These are phyloP conservation scores for Scytalidium sp. DNA, from an alignment of 2,329 filamentous ascomycete species.

Conservation along the genomic window DNA sequence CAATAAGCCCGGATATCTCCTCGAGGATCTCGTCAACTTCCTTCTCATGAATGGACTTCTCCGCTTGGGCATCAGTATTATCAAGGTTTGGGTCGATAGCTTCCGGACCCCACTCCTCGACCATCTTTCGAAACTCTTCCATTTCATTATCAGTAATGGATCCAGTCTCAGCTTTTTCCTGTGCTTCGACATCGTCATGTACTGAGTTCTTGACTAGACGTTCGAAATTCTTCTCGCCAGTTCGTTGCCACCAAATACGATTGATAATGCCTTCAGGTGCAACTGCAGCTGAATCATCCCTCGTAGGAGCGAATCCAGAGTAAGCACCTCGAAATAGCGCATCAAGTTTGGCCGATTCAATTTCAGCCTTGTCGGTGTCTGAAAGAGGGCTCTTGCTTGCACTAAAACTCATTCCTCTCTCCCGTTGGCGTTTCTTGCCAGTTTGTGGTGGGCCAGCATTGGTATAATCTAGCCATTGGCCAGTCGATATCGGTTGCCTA, in stretches of 20 bases:
- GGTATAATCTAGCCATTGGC: conserved; percentile 69
- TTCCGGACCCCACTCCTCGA: conserved; percentile 57
- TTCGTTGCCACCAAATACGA: conserved; percentile 73
- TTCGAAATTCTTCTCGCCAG: conserved; percentile 63
- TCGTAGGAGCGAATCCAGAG: conserved; percentile 74
- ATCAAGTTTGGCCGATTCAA: conserved; percentile 67
- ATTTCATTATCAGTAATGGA: conserved; percentile 29
- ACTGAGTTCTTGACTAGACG: conserved; percentile 48
- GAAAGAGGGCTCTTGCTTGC: conserved; percentile 51
- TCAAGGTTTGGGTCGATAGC: conserved; percentile 54
- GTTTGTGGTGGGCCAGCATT: conserved; percentile 56
- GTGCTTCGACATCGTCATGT: conserved; percentile 6
- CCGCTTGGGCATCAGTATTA: conserved; percentile 33
- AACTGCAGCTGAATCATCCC: conserved; percentile 69
- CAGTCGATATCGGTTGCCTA: conserved; percentile 61
- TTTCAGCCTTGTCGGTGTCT: conserved; percentile 44
- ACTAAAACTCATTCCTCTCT: conserved; percentile 66
- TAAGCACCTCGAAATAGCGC: conserved; percentile 74
- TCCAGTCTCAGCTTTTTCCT: conserved; percentile 1
- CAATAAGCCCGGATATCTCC: conserved; percentile 72
- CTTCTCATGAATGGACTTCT: conserved; percentile 52
- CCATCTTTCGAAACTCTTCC: conserved; percentile 42
- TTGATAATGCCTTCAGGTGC: conserved; percentile 65
- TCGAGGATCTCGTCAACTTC: conserved; percentile 67
- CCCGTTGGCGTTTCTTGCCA: conserved; percentile 62